Evolutionary conservation across 2,329 filamentous ascomycete genomes (phyloP), one percentile per base, ranked within the genome.

Genomic region (Cytospora piceae): DNA sequence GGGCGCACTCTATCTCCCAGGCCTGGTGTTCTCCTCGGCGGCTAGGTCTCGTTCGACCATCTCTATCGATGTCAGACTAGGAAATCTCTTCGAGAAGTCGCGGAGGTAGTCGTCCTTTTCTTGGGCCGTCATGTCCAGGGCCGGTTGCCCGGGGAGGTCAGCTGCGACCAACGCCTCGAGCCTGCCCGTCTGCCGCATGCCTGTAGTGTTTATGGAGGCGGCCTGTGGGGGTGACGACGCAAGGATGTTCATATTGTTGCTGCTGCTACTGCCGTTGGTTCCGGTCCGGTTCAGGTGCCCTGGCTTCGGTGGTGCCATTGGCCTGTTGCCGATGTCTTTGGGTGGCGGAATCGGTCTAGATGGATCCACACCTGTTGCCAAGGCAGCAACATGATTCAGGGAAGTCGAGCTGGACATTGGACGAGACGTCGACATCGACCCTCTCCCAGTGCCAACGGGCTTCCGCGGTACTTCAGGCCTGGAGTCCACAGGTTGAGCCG

Each of bases 21-120:
- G 42, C 61, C 63, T 67, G 31, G 62, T 70, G 11, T 70, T 73
- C 14, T 71, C 74, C 69, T 78, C 79, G 20, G 75, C 79, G 12
- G 75, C 78, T 65, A 85, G 74, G 61, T 85, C 90, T 67, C 88
- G 86, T 78, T 95, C 91, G n/a, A 93, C 90, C 88, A 94, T 91
- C 79, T 97, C 94, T 71, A 97, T 86, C 12, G 92, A 86, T 64
- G 88, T 89, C 66, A 98, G 79, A 74, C 91, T 96, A 0, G 94
- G 94, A 77, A 93, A 97, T 66, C 93, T 83, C 77, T 93, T 93
- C 67, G 89, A 90, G 75, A 98, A 97, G 73, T 92, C 77, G 66
- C 79, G 77, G 54, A 90, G 76, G 72, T 89, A 89, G 70, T 93
- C 91, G 55, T 88, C 87, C 73, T 82, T 86, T 71, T 89, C 83